Evolutionary conservation across 305 asterid genomes (phyloP), one percentile per base, ranked within the genome.

Genomic region (Fraxinus albicans): DNA sequence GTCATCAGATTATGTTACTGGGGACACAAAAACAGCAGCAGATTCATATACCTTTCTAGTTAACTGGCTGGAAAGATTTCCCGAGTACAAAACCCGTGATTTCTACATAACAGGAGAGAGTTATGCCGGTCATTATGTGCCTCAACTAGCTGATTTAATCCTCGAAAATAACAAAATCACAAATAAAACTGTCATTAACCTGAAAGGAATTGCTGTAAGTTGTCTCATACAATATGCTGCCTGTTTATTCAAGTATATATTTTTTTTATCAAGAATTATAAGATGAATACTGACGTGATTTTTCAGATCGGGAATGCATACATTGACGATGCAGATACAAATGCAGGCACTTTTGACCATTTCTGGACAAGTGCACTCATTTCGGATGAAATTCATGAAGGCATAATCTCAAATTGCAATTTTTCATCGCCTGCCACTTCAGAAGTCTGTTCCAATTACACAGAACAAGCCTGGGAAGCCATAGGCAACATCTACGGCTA

Each of bases 161-260:
- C 63, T 53, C 23, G 8, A 53, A 53, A 53, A 53, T n/a, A 53
- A 91, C 90, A 89, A 89, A 47, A 76, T 84, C 73, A 77, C 93
- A 13, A 89, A 87, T 76, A 84, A 88, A 76, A 89, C 91, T 2
- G 82, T 86, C 31, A 86, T 92, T 34, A 90, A 89, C 81, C 35
- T 92, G 34, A 91, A 88, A 90, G 94, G 97, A 58, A 86, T 91
- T 15, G 90, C 91, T 4, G 97, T 91, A 83, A 91, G 89, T 83
- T 60, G 21, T 10, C 13, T 76, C 3, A 77, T 47, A 9, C 3
- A 50, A 6, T 27, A 44, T 31, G 2, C 4, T 34, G 1, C 69
- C 35, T 6, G 29, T 27, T 29, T 75, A 13, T 79, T 77, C 38
- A 25, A 44, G 60, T 50, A 50, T 17, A 17, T 50, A 6, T 2